Evolutionary conservation across 371 early-diverging fungal species (phyloP).

Genomic region (Lichtheimia ornata): DNA sequence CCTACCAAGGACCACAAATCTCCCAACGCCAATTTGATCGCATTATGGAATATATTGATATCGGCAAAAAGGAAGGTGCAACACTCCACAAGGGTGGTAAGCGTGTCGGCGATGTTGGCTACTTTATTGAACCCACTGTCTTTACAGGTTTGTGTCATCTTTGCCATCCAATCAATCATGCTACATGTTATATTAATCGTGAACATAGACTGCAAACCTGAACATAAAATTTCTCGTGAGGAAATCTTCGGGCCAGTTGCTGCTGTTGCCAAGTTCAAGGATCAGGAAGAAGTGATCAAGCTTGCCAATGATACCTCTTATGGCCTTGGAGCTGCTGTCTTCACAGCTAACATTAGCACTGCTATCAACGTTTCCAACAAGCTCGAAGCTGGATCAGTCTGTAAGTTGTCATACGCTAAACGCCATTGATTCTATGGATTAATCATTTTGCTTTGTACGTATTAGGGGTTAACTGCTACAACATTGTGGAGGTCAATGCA

Average conservation of each 20-base stretch:
- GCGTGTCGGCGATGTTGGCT: constrained; percentile 46
- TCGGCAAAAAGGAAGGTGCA: constrained; percentile 52
- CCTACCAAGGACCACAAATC: constrained; percentile 77
- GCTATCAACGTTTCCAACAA: constrained; percentile 68
- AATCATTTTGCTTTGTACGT: neutral
- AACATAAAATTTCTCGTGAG: constrained; percentile 67
- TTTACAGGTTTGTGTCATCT: constrained; percentile 23
- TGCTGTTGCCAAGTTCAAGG: constrained; percentile 67
- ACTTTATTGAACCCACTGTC: constrained; percentile 53
- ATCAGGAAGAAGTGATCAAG: constrained; percentile 70
- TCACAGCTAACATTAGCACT: constrained; percentile 67
- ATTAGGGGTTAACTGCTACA: constrained; percentile 14
- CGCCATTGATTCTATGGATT: neutral
- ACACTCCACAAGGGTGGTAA: constrained; percentile 47
- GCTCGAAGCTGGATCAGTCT: constrained; percentile 22
- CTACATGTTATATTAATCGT: neutral
- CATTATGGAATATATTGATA: constrained; percentile 55
- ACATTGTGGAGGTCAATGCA: constrained; percentile 30
- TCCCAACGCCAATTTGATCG: constrained; percentile 76
- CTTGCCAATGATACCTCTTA: constrained; percentile 72
- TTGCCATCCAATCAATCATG: neutral
- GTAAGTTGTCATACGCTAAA: constrained; percentile 4
- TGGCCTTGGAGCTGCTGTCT: constrained; percentile 87
- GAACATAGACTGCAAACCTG: constrained; percentile 26
- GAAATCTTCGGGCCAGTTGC: constrained; percentile 87